Percentiles rank a stretch among this genome's conserved stretches.
Evolutionary conservation across 495 filamentous ascomycete species (phyloP).

Genomic region (Haplographium delicatum): DNA sequence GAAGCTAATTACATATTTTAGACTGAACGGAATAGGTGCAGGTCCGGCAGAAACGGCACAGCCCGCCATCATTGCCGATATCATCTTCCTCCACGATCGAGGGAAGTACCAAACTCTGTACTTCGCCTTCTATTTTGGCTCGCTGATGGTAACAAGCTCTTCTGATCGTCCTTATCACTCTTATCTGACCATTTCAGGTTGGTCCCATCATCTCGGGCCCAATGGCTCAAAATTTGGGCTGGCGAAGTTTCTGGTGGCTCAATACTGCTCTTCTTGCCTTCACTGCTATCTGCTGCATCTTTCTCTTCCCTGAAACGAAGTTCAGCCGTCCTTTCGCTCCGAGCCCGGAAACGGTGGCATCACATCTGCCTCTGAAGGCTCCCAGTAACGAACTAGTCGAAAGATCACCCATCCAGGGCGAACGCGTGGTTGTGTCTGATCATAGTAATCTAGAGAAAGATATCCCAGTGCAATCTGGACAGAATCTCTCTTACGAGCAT

Average conservation of each 20-base stretch:
- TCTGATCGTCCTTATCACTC: slow-evolving; percentile 49
- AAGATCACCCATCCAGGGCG: background rate
- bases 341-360: background rate
- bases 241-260: slow-evolving; percentile 59
- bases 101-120: slow-evolving; percentile 62
- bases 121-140: slow-evolving; percentile 45
- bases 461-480: slow-evolving; percentile 21
- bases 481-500: slow-evolving; percentile 11
- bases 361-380: slow-evolving; percentile 5
- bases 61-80: slow-evolving; percentile 57
- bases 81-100: slow-evolving; percentile 60
- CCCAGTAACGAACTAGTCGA: too few species aligned
- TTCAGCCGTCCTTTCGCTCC: slow-evolving; percentile 40
- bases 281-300: slow-evolving; percentile 42
- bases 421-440: background rate
- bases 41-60: slow-evolving; percentile 50
- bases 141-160: slow-evolving; percentile 41
- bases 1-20: background rate
- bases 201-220: slow-evolving; percentile 60
- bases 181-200: slow-evolving; percentile 46
- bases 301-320: slow-evolving; percentile 57
- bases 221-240: slow-evolving; percentile 53
- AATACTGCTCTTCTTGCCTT: slow-evolving; percentile 35
- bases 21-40: slow-evolving; percentile 56
- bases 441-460: slow-evolving; percentile 1